Conservation (phyloP, 495 filamentous ascomycete genomes). For the Hamigera avellanea region DNA sequence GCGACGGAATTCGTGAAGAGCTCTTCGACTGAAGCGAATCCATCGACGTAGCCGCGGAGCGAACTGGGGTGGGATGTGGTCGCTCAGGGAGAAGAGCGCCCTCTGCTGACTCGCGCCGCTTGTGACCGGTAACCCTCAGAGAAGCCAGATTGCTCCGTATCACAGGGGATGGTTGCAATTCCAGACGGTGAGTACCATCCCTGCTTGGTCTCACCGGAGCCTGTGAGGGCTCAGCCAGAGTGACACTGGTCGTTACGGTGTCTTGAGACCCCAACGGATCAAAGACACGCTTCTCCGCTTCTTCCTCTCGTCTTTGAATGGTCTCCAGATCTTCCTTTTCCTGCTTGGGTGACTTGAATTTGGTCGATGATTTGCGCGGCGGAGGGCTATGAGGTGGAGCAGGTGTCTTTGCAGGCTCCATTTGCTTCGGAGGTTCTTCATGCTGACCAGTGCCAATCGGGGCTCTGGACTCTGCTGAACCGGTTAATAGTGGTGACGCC, state of each 20-base stretch:
- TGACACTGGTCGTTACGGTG: background rate
- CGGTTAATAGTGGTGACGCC: conserved; percentile 33
- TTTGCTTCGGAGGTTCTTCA: conserved; percentile 4
- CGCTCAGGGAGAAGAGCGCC: conserved; percentile 8
- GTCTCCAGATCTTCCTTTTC: conserved; percentile 12
- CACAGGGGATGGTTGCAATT: conserved; percentile 50
- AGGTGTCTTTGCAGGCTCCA: conserved; percentile 9
- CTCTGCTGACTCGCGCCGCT: conserved; percentile 29
- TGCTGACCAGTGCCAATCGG: conserved; percentile 5
- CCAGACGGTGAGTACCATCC: conserved; percentile 63
- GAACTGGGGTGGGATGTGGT: conserved; percentile 7
- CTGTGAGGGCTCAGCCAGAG: background rate
- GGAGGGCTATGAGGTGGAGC: conserved; percentile 49
- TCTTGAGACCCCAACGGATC: conserved; percentile 1
- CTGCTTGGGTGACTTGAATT: conserved; percentile 21
- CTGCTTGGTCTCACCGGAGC: conserved; percentile 61
- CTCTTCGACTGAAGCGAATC: conserved; percentile 26
- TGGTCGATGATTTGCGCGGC: conserved; percentile 51
- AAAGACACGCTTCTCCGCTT: conserved; percentile 14
- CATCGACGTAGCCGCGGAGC: conserved; percentile 23
- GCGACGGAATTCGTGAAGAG: conserved; percentile 27
- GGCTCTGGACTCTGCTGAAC: conserved; percentile 6
- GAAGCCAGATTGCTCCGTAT: conserved; percentile 66
- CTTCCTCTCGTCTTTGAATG: conserved; percentile 13
- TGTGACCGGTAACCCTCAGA: conserved; percentile 28